Evolutionary conservation across 148 eudicot genomes (phyloP), one percentile per base, ranked within the genome.

Genomic region (Silene conica): DNA sequence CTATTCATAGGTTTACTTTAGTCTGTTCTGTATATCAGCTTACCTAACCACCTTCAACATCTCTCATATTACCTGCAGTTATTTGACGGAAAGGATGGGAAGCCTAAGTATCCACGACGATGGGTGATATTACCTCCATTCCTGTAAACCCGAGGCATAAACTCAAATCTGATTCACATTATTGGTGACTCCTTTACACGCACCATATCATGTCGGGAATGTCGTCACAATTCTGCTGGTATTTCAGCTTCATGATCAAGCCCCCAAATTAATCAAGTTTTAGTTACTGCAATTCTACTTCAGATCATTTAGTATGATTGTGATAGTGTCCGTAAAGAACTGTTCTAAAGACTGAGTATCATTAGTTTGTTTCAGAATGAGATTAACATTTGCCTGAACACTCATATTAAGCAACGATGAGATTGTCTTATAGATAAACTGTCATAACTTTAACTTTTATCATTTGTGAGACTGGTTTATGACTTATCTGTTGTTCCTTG

Each of bases 61-160:
- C 15, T 52, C 57, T 12, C 34, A 65, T 75, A 38, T 65, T 48
- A 45, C 64, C 67, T 79, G 85, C 92, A 95, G 98, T 80, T 95
- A 43, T 95, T 95, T 69, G 96, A 92, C 67, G 98, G 98, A 95
- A n/a, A n/a, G n/a, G n/a, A n/a, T n/a, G n/a, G n/a, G n/a, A n/a
- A n/a, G n/a, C n/a, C n/a, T n/a, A n/a, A 87, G 84, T 95, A 95
- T 65, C 97, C 98, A 64, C 86, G 97, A 12, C 81, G 98, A 82
- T 92, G 98, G 98, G 93, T 95, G 63, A 92, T 95, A 69, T 80
- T 92, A 57, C 97, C 98, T 69, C 97, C 97, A 76, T 92, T 95
- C 88, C 89, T 95, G 85, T 95, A 88, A 81, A 78, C 62, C 57
- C 64, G 6, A 3, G 21, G 22, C 28, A 43, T 58, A 14, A 20